Evolutionary conservation across 495 filamentous ascomycete genomes (phyloP), one percentile per base, ranked within the genome.

Genomic region (Cenococcum geophilum): DNA sequence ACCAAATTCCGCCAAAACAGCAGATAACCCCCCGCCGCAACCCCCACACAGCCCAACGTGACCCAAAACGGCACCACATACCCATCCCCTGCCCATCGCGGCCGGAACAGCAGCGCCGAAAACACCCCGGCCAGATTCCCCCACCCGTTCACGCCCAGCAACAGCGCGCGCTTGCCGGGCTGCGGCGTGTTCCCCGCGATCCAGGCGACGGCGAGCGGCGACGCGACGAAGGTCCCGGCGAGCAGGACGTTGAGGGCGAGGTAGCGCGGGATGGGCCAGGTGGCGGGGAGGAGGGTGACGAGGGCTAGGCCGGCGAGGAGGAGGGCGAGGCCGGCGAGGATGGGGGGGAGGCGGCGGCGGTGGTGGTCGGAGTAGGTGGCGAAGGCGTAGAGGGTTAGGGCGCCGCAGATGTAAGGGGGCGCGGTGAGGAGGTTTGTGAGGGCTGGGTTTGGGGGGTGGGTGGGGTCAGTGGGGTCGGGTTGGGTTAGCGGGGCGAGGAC

Each of bases 141-240:
- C 75, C 76, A 83, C 9, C 82, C 83, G 59, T 84, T 84, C 59
- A 85, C 77, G 0, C 82, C 82, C 23, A 85, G 73, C 23, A 82
- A 68, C 3, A 83, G 66, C 0, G 79, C 72, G 0, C 82, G 73
- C 64, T 83, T 83, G 8, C 81, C 79, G 14, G 77, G 77, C 45
- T 76, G 75, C 23, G 76, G 71, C 6, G 76, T 85, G 62, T 85
- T 85, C 22, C 75, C 76, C 27, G 73, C 71, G 2, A 86, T 65
- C 83, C 82, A 85, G 3, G 82, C 81, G 1, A 82, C 80, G 1
- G 79, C 79, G 5, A 85, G 71, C 9, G 81, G 82, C 12, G 76
- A 74, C 1, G 82, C 74, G 49, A 82, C 75, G 65, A 77, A 84
- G 55, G 74, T 78, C 4, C 82, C 82, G 4, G 73, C 68, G 0